Evolutionary conservation across 2,329 filamentous ascomycete species (phyloP).

Genomic region (Fusarium mexicanum): DNA sequence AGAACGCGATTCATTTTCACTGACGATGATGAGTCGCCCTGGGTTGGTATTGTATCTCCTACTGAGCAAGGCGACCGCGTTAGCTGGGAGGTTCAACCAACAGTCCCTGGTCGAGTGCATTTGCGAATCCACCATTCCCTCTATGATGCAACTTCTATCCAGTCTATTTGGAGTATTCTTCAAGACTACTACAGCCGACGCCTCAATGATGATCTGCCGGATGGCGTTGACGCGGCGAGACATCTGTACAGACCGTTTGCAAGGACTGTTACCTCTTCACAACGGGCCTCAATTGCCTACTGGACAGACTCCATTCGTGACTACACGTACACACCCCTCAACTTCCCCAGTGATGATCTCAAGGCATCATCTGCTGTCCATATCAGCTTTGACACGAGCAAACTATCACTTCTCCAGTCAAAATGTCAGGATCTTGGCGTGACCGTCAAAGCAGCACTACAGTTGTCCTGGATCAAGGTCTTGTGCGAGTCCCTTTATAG

Average conservation of each 20-base stretch:
- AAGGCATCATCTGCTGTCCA: constrained; percentile 11
- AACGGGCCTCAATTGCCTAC: background rate
- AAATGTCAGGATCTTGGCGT: background rate
- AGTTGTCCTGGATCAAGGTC: constrained; percentile 16
- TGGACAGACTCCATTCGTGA: background rate
- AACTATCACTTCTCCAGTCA: background rate
- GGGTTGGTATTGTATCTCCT: constrained; percentile 20
- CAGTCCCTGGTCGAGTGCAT: background rate
- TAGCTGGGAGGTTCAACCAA: background rate
- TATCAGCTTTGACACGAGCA: background rate
- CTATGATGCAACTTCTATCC: constrained; percentile 15
- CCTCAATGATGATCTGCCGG: background rate
- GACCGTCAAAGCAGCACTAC: background rate
- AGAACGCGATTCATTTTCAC: constrained; percentile 19
- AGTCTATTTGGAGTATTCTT: background rate
- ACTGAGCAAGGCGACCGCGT: constrained; percentile 13
- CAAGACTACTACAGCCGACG: background rate
- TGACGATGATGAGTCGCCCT: constrained; percentile 4
- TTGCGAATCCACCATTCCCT: constrained; percentile 16
- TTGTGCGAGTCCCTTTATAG: background rate
- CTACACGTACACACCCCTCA: background rate
- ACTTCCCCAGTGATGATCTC: background rate
- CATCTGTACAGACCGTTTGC: constrained; percentile 14
- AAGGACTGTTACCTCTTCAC: background rate
- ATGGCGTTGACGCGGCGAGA: background rate